Conservation (phyloP, 1,284 basidiomycete species). For the Fomitopsis palustris region DNA sequence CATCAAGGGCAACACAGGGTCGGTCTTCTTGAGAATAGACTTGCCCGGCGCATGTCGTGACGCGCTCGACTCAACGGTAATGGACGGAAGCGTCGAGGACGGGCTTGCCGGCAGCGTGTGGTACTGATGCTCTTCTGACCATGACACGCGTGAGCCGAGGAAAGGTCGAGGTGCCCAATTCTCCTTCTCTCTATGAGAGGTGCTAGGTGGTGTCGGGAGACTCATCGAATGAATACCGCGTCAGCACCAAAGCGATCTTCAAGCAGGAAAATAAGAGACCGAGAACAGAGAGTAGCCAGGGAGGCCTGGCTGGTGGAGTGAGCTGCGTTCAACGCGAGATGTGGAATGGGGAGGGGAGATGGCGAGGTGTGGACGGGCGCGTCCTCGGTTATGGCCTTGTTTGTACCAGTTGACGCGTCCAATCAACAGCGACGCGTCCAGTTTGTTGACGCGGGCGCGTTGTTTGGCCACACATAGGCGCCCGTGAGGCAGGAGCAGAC, state of each 20-base stretch:
- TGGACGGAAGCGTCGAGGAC: conserved; percentile 19
- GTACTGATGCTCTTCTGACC: conserved; percentile 55
- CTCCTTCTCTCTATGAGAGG: conserved; percentile 52
- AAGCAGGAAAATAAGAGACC: background rate
- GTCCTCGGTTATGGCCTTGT: background rate
- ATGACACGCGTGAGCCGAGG: conserved; percentile 44
- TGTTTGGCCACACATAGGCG: conserved; percentile 3
- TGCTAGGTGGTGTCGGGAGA: conserved; percentile 62
- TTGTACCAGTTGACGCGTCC: conserved; percentile 9
- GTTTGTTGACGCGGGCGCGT: conserved; percentile 7
- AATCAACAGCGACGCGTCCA: conserved; percentile 1
- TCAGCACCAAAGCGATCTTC: background rate
- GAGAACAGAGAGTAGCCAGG: background rate
- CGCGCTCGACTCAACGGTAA: conserved; percentile 29
- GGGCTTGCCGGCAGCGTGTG: conserved; percentile 42
- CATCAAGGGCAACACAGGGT: conserved; percentile 32
- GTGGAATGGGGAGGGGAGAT: background rate
- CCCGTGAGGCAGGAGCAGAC: background rate
- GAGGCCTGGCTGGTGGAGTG: background rate
- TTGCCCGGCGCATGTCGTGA: conserved; percentile 42
- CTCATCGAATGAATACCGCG: conserved; percentile 15
- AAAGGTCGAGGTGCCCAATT: conserved; percentile 31
- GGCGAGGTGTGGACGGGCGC: background rate
- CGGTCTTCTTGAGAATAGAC: conserved; percentile 62
- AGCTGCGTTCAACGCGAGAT: background rate